These are phyloP conservation scores for Trametes elegans DNA, from an alignment of 768 basidiomycete genomes.

Conservation along the genomic window DNA sequence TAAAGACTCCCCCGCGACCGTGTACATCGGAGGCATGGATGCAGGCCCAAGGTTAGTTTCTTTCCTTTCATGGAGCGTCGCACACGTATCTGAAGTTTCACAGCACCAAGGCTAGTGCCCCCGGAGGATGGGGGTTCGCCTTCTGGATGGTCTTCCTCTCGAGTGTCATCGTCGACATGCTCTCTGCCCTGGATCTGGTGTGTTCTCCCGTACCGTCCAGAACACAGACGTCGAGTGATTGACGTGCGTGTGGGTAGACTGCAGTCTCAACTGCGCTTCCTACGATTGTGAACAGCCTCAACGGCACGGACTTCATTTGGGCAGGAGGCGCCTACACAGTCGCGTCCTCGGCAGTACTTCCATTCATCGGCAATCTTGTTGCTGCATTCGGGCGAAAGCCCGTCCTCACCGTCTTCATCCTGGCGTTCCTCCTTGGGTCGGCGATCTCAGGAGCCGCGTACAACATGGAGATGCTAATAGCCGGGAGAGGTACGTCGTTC, in stretches of 20 bases:
- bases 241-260: background rate
- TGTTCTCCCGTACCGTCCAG: background rate
- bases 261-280: slow-evolving; percentile 26
- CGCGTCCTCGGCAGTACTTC: slow-evolving; percentile 34
- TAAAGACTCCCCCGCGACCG: too few species aligned
- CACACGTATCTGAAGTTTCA: background rate
- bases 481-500: slow-evolving; percentile 26
- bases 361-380: slow-evolving; percentile 32
- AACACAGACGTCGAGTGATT: background rate
- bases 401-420: slow-evolving; percentile 28
- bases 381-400: slow-evolving; percentile 35
- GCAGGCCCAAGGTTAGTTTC: too few species aligned
- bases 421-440: slow-evolving; percentile 37
- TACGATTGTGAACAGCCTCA: slow-evolving; percentile 18
- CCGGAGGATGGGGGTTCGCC: slow-evolving; percentile 1
- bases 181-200: slow-evolving; percentile 15
- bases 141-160: slow-evolving; percentile 19
- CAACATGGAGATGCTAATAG: slow-evolving; percentile 41
- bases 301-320: slow-evolving; percentile 26
- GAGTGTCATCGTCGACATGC: slow-evolving; percentile 8
- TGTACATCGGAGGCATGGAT: too few species aligned
- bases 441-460: slow-evolving; percentile 39
- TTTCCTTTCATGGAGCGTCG: too few species aligned
- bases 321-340: slow-evolving; percentile 33
- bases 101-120: too few species aligned